Evolutionary conservation across 2,329 filamentous ascomycete genomes (phyloP), one percentile per base, ranked within the genome.

Genomic region (Nothophaeocryptopus gaeumannii): DNA sequence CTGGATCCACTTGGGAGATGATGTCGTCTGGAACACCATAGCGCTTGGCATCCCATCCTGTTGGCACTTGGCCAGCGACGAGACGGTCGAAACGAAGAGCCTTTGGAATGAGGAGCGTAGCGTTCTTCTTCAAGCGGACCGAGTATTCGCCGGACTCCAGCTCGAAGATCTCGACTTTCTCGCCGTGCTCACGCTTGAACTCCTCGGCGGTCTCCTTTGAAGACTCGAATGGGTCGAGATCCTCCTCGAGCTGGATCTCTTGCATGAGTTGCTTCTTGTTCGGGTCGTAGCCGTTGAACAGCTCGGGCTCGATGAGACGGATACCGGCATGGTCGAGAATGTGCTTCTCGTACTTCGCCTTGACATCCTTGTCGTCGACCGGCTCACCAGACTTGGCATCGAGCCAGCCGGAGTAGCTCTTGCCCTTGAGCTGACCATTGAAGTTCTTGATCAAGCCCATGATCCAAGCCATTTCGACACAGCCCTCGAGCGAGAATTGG

Each of bases 361-460:
- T 99, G 71, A 99, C 81, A 65, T 99, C 93, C 77, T 96, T 96
- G 75, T 99, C 93, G 53, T 97, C 92, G 26, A 99, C 90, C 7
- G 93, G 93, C 51, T 97, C 92, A 37, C 89, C 89, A 46, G 89
- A 85, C 81, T 97, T 97, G 68, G 84, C 80, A 66, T 99, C 93
- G 51, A 99, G 89, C 90, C 89, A 99, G 62, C 93, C 93, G 60
- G 92, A 89, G 75, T 99, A 97, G 58, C 87, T 87, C 76, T 95
- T 87, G 69, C 93, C 93, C 78, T 99, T 99, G 70, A 99, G 83
- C 30, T 86, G 85, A 13, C 93, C 93, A 63, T 97, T 97, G 78
- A 96, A 89, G 72, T 99, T 95, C 80, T 92, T 96, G 77, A 99
- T 97, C 53, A 97, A 83, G 67, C 93, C 93, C 92, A 97, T 99